phyloP scores from a whole-genome alignment of 129 eudicot species.

The Oenanthe sinensis region DNA sequence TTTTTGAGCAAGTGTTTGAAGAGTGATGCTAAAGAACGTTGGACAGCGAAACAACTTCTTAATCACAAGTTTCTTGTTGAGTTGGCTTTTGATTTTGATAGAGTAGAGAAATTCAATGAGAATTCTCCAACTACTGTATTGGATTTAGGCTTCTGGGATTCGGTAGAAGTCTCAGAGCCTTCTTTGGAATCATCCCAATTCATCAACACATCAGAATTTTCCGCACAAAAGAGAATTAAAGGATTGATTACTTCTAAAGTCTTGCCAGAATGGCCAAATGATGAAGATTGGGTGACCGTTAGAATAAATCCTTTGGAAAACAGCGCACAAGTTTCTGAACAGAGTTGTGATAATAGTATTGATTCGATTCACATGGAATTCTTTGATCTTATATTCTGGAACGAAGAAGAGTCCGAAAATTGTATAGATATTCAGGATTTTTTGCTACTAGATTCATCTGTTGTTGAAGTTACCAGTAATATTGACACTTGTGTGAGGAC shows the following conservation, averaged over 20 bases:
- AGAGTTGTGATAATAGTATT: neutral
- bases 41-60: conserved; percentile 52
- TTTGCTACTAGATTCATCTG: conserved; percentile 12
- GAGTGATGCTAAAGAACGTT: conserved; percentile 37
- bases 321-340: conserved; percentile 10
- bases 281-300: conserved; percentile 59
- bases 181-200: conserved; percentile 9
- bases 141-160: conserved; percentile 73
- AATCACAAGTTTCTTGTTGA: conserved; percentile 44
- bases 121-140: conserved; percentile 63
- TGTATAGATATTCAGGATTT: conserved; percentile 21
- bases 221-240: conserved; percentile 37
- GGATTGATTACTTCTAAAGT: conserved; percentile 23
- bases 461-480: conserved; percentile 3
- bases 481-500: neutral
- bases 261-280: conserved; percentile 43
- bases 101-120: conserved; percentile 14
- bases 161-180: conserved; percentile 28
- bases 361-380: conserved; percentile 4
- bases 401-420: conserved; percentile 18
- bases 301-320: conserved; percentile 28
- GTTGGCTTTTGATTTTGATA: conserved; percentile 12
- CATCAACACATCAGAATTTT: conserved; percentile 19
- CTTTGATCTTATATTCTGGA: neutral
- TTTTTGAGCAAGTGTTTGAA: conserved; percentile 57